Conservation (phyloP, 2,329 filamentous ascomycete species). For the Alternaria sp. region DNA sequence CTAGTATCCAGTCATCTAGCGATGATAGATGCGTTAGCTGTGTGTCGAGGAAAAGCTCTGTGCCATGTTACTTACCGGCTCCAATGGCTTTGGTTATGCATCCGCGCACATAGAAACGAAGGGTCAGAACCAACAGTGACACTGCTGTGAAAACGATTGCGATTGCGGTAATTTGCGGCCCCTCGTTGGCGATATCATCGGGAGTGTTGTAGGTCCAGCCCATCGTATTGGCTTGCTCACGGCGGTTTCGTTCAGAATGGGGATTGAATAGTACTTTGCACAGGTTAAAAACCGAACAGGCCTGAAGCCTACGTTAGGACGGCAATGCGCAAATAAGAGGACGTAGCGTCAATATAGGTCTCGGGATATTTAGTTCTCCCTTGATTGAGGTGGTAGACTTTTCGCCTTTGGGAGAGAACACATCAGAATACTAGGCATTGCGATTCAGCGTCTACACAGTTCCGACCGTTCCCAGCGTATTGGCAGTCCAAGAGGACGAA, state of each 20-base stretch:
- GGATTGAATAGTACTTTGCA: background rate
- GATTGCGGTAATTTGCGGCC: slow-evolving; percentile 8
- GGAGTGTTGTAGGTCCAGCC: slow-evolving; percentile 21
- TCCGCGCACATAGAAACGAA: slow-evolving; percentile 19
- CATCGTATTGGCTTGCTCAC: slow-evolving; percentile 1
- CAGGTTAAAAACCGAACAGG: background rate
- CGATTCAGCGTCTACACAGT: background rate
- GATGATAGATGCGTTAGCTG: background rate
- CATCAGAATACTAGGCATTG: background rate
- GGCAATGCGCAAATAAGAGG: background rate
- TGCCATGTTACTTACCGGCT: slow-evolving; percentile 9
- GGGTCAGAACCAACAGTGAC: slow-evolving; percentile 8
- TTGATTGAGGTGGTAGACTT: background rate
- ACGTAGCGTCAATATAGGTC: background rate
- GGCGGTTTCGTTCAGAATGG: background rate
- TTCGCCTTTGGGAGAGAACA: background rate
- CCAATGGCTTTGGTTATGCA: slow-evolving; percentile 20
- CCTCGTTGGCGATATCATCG: slow-evolving; percentile 8
- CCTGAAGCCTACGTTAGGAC: background rate
- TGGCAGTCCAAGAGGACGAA: background rate
- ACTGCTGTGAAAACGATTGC: slow-evolving; percentile 10
- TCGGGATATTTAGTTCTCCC: background rate
- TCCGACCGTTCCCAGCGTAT: background rate
- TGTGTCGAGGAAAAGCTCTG: background rate
- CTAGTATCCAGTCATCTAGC: slow-evolving; percentile 17